Base-by-base conservation (phyloP, 2,329 filamentous ascomycete genomes). In the Diatrype stigma region DNA sequence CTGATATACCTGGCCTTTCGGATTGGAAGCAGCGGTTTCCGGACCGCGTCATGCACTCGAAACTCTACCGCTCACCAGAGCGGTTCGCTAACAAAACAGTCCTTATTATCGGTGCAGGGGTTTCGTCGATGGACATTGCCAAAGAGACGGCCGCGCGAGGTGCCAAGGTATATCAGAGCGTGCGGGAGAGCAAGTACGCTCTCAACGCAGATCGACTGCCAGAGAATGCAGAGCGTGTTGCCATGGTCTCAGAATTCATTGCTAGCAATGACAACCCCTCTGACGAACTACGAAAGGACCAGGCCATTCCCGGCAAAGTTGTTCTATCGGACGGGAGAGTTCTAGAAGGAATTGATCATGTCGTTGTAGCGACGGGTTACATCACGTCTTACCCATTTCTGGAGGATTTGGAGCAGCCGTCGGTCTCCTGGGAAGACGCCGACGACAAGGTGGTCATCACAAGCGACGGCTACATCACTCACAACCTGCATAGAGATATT, bases 401-500 rank as follows among this genome's bases (percentile, higher is more conserved):
- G 0, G 70, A 0, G 64, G 78, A 17, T 77, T 77, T 65, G 60
- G 73, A 51, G 72, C 80, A 73, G 54, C 67, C 66, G 1, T 68
- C 67, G 0, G 42, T 68, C 0, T 47, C 67, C 0, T 67, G 73
- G 0, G 64, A 75, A 1, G 60, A 79, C 1, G 83, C 82, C 0
- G 71, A 76, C 35, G 74, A 81, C 0, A 69, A 63, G 0, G 65
- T 81, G 0, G 69, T 90, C 0, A 79, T 89, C 4, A 88, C 81
- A 0, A 66, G 73, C 0, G 82, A 87, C 42, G 85, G 85, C 2
- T 75, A 74, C 12, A 80, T 83, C 62, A 70, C 76, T 3, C 85
- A 89, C 59, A 88, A 89, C 56, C 70, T 89, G 1, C 81, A 88
- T 70, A 81, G 81, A 51, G 85, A 89, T 61, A 83, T 89, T 14